Base-by-base conservation (phyloP, 176 grass and related monocot species). In the Dactylis glomerata region DNA sequence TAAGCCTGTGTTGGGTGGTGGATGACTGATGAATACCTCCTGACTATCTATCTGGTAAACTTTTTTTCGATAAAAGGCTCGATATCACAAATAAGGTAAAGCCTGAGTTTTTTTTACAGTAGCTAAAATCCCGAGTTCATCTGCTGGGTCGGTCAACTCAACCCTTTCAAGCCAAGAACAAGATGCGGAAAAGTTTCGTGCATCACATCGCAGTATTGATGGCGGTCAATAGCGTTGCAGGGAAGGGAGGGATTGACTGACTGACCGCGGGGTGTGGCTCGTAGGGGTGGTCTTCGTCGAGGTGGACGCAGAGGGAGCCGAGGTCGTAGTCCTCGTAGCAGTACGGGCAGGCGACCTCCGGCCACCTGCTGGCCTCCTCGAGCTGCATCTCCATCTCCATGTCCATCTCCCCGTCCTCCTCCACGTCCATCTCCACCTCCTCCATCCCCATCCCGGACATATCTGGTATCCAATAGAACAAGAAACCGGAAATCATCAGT, bases 271-370 rank as follows among this genome's bases (percentile, higher is more conserved):
- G 69, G 78, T 91, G 89, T 3, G 89, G 92, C 55, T 95, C 96
- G 44, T 92, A 98, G 37, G 91, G 91, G 79, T 98, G 96, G 37
- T 98, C 96, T 74, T 98, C 96, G 83, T 94, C 93, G 74, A 98
- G 91, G 82, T 98, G 96, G 54, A 79, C 77, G 68, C 93, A 98
- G 65, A 95, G 89, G 16, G 96, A 95, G 3, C 87, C 77, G 77
- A 95, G 83, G 77, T 98, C 96, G 82, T 98, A 90, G 88, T 95
- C 96, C 68, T 95, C 93, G 86, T 95, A 98, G 96, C 96, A 98
- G 83, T 98, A 95, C 2, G 96, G 96, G 86, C 96, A 98, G 2
- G 93, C 83, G 6, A 95, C 89, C 42, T 95, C 96, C 8, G 87
- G 89, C 78, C 91, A 92, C 27, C 83, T 84, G 32, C 83, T 83